Conservation (phyloP, 352 stramenopile genomes). For the Globisporangium nagaii region DNA sequence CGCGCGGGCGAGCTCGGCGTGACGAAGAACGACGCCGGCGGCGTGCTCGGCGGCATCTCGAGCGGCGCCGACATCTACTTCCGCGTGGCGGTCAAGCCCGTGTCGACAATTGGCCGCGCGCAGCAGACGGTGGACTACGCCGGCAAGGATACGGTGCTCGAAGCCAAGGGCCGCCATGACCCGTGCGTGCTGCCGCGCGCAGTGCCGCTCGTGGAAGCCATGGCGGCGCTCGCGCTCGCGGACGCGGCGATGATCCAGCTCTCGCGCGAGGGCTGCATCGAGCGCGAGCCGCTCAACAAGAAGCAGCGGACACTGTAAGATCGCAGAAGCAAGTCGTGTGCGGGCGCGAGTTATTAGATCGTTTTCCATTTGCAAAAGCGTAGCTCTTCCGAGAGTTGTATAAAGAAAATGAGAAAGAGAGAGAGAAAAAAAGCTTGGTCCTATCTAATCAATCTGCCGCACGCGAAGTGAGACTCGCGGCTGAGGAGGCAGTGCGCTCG, state of each 20-base stretch:
- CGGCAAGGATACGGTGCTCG: conserved; percentile 93
- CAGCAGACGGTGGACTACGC: conserved; percentile 95
- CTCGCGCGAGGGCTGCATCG: conserved; percentile 74
- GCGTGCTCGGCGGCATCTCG: conserved; percentile 97
- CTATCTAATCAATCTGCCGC: not conserved
- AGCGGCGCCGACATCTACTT: conserved; percentile 98
- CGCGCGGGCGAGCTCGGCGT: conserved; percentile 58
- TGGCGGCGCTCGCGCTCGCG: conserved; percentile 95
- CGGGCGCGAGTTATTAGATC: too few species aligned
- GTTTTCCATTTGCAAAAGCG: conserved; percentile 3
- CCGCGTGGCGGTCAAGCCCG: conserved; percentile 98
- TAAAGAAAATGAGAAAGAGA: conserved; percentile 9
- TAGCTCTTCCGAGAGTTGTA: too few species aligned
- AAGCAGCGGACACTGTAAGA: conserved; percentile 48
- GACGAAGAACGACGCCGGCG: conserved; percentile 88
- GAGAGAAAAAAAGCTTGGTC: conserved; percentile 1
- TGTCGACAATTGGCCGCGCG: conserved; percentile 95
- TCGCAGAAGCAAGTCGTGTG: not conserved
- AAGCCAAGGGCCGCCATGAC: conserved; percentile 97
- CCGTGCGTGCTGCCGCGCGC: conserved; percentile 97
- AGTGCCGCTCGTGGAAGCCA: conserved; percentile 97
- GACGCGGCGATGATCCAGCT: conserved; percentile 96
- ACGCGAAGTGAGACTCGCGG: too few species aligned
- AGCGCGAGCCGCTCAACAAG: conserved; percentile 44
- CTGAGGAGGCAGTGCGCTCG: too few species aligned